Evolutionary conservation across 768 basidiomycete species (phyloP).

Genomic region (Dioszegia aurantiaca): DNA sequence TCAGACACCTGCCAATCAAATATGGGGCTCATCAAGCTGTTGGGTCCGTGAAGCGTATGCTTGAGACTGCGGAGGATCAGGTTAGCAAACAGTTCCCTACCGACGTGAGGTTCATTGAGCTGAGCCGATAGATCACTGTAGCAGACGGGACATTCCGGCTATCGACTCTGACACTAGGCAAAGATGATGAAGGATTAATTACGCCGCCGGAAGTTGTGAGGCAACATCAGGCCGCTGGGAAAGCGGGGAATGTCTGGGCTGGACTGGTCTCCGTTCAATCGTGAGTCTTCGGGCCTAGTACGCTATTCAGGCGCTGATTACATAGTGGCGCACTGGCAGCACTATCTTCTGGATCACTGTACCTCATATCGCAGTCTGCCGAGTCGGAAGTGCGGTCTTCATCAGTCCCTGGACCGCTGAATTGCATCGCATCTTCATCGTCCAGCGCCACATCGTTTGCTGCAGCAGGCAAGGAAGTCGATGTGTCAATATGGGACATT

Average conservation of each 20-base stretch:
- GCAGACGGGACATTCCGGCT: constrained; percentile 37
- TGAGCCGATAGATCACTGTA: constrained; percentile 25
- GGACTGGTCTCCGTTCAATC: constrained; percentile 30
- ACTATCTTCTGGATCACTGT: constrained; percentile 28
- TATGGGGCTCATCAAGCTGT: constrained; percentile 35
- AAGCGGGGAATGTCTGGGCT: constrained; percentile 38
- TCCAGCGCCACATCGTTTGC: constrained; percentile 28
- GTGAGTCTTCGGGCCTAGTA: constrained; percentile 23
- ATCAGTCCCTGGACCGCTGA: constrained; percentile 26
- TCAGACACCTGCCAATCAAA: constrained; percentile 41
- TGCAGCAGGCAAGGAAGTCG: constrained; percentile 49
- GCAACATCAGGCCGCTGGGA: constrained; percentile 32
- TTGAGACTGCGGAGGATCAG: constrained; percentile 11
- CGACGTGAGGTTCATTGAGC: not conserved
- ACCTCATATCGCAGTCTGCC: constrained; percentile 9
- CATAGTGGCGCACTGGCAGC: constrained; percentile 34
- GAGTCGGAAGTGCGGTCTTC: constrained; percentile 8
- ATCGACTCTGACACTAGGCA: constrained; percentile 24
- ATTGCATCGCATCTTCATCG: constrained; percentile 27
- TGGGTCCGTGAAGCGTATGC: constrained; percentile 38
- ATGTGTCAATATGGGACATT: constrained; percentile 47
- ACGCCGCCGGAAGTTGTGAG: constrained; percentile 28
- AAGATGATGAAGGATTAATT: constrained; percentile 17
- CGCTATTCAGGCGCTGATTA: not conserved
- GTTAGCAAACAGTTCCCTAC: constrained; percentile 8